Conservation (phyloP, 345 rosid species). For the Euphorbia tirucalli region DNA sequence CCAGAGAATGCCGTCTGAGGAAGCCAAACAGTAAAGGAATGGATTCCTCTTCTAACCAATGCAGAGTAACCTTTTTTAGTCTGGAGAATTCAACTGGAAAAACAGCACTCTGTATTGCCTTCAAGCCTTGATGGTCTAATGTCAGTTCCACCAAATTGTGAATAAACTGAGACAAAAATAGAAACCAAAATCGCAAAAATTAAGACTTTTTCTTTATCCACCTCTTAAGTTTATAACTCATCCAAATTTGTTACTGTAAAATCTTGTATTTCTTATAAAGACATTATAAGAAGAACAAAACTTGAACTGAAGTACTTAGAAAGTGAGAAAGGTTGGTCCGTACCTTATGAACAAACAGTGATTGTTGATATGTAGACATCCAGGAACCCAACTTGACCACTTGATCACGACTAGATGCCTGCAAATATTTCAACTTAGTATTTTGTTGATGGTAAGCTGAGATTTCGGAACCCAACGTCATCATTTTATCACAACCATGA, state of each 20-base stretch:
- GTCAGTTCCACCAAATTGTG: neutral
- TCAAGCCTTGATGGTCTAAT: neutral
- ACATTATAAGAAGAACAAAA: too few species aligned
- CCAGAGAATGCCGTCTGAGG: conserved; percentile 8
- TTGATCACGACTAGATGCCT: neutral
- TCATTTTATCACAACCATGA: conserved; percentile 9
- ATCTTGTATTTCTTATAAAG: too few species aligned
- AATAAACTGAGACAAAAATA: neutral
- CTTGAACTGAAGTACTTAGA: neutral
- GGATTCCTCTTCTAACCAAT: neutral
- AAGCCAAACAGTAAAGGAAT: conserved; percentile 1
- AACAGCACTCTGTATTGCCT: neutral
- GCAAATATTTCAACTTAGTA: too few species aligned
- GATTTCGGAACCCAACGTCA: neutral
- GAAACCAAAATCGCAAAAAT: too few species aligned
- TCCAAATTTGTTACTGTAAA: neutral
- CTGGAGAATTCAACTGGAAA: neutral
- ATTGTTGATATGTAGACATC: too few species aligned
- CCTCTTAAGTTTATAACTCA: too few species aligned
- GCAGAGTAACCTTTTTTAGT: neutral
- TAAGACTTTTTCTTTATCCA: too few species aligned
- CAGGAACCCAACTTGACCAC: neutral
- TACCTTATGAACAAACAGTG: neutral
- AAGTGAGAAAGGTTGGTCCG: neutral
- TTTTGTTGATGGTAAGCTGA: neutral